Evolutionary conservation across 768 basidiomycete genomes (phyloP), one percentile per base, ranked within the genome.

Genomic region (Mrakia gelida): DNA sequence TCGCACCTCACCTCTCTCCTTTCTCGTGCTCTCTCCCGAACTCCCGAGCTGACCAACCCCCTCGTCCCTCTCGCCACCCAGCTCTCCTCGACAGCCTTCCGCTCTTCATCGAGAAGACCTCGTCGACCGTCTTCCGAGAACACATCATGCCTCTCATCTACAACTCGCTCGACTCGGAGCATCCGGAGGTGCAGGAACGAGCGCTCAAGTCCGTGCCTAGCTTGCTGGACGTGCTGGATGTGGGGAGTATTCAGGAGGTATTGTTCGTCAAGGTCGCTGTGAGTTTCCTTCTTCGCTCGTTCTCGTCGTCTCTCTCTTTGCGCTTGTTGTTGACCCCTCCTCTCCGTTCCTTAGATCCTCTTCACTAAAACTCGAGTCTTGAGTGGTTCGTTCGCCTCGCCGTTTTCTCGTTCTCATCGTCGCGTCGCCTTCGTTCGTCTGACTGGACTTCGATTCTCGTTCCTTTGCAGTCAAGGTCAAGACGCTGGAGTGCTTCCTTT

Each of bases 111-210:
- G 89, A 87, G 78, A 99, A 99, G 85, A 95, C 94, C 2, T 90
- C 92, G 75, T 93, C 94, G 80, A 85, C 85, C 15, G 88, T 92
- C 4, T 98, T 98, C 84, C 87, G 92, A 81, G 94, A 95, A 84
- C 92, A 94, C 86, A 93, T 99, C n/a, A 87, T 99, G 80, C 94
- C 95, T 0, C 87, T 99, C 56, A 92, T 99, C 26, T 99, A 99
- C 83, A 93, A 93, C 83, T 94, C 97, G 1, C 87, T 99, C 71
- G 97, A 98, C 80, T 92, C 93, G n/a, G 97, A 98, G 71, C 94
- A 97, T 85, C 89, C 92, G 0, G 78, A 79, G 62, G 78, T 79
- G 4, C 78, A 79, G 49, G 73, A 75, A 26, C 68, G 63, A 65
- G 78, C 41, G 2, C 56, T 79, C 16, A 30, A 59, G 26, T 54